These are phyloP conservation scores for Boletales sp. DNA, from an alignment of 768 basidiomycete genomes.

Conservation along the genomic window DNA sequence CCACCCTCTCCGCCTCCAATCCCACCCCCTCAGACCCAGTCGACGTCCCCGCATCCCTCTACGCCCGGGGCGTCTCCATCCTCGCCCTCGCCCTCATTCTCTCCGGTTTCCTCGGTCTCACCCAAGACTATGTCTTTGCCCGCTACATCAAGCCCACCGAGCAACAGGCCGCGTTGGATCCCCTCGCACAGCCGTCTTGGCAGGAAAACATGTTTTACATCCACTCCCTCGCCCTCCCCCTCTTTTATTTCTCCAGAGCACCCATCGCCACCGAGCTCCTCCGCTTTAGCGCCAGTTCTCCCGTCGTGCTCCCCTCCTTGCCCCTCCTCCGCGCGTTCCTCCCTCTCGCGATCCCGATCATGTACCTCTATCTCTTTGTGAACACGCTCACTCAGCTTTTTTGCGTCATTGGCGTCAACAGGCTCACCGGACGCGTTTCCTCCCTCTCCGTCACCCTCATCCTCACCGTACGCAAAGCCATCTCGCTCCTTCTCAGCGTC, in stretches of 20 bases:
- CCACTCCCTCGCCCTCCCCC: constrained; percentile 74
- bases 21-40: constrained; percentile 17
- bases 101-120: constrained; percentile 76
- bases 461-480: constrained; percentile 77
- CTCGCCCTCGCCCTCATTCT: constrained; percentile 75
- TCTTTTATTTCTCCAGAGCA: constrained; percentile 61
- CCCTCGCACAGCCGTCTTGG: constrained; percentile 50
- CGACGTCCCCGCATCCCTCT: constrained; percentile 30
- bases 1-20: constrained; percentile 72
- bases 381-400: constrained; percentile 84
- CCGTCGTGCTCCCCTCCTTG: constrained; percentile 8
- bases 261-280: constrained; percentile 39
- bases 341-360: constrained; percentile 46
- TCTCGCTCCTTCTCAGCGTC: constrained; percentile 72
- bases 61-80: constrained; percentile 69
- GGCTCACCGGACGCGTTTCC: constrained; percentile 73
- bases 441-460: constrained; percentile 77
- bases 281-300: constrained; percentile 9
- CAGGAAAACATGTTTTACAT: constrained; percentile 92
- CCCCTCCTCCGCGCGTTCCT: constrained; percentile 5
- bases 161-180: constrained; percentile 16
- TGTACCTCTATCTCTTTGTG: constrained; percentile 59
- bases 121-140: constrained; percentile 77
- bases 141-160: constrained; percentile 37
- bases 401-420: constrained; percentile 84